Evolutionary conservation across 345 rosid genomes (phyloP).

Genomic region (Linum lewisii): DNA sequence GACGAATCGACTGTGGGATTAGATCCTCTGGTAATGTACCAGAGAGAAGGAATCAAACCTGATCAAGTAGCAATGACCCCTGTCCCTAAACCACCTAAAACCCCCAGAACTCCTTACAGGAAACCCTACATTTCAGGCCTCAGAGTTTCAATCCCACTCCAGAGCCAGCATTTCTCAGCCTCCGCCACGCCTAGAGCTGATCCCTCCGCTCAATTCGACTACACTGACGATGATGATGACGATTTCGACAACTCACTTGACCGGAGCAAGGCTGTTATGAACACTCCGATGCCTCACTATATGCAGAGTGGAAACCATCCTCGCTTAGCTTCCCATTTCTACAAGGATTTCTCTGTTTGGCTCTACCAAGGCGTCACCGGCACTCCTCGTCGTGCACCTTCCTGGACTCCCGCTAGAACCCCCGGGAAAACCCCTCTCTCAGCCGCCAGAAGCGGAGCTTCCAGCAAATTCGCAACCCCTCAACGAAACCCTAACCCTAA

Average conservation of each 20-base stretch:
- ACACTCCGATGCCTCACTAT: constrained; percentile 28
- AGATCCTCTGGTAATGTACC: constrained; percentile 51
- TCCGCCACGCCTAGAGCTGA: constrained; percentile 25
- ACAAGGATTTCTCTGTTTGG: constrained; percentile 60
- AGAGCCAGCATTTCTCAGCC: constrained; percentile 31
- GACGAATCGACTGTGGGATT: constrained; percentile 57
- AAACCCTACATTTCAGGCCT: constrained; percentile 5
- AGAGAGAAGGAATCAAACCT: constrained; percentile 48
- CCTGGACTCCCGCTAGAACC: constrained; percentile 57
- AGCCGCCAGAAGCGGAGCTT: constrained; percentile 17
- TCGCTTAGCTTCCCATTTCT: constrained; percentile 52
- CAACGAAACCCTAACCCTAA: constrained; percentile 11
- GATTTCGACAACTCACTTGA: constrained; percentile 42
- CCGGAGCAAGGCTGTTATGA: constrained; percentile 19
- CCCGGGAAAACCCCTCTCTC: constrained; percentile 33
- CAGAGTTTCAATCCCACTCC: constrained; percentile 6
- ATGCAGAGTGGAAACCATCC: constrained; percentile 31
- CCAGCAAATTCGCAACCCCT: constrained; percentile 25
- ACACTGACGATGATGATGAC: constrained; percentile 29
- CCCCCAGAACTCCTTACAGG: constrained; percentile 18
- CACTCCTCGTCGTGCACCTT: constrained; percentile 40
- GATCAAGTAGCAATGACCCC: constrained; percentile 39
- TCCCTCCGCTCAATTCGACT: constrained; percentile 15
- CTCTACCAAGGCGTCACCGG: constrained; percentile 41
- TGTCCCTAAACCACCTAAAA: constrained; percentile 26